Conservation (phyloP, 164 flowering plant species). For the Chimonanthus praecox region DNA sequence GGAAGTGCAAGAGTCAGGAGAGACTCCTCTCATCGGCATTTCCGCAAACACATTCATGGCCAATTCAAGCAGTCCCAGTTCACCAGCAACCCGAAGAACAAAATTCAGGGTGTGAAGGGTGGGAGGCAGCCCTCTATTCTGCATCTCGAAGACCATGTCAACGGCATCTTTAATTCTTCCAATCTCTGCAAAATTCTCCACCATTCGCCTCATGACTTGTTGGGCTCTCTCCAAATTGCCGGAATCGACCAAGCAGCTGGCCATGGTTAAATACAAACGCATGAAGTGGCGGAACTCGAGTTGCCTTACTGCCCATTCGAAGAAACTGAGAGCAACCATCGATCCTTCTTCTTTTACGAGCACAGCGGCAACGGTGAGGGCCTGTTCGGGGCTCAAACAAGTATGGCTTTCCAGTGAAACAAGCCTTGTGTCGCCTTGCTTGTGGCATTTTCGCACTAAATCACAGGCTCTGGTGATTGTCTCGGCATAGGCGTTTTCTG, state of each 20-base stretch:
- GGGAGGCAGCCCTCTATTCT: slow-evolving; percentile 50
- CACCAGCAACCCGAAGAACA: slow-evolving; percentile 29
- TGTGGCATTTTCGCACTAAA: slow-evolving; percentile 1
- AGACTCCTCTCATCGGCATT: slow-evolving; percentile 68
- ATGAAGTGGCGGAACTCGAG: slow-evolving; percentile 52
- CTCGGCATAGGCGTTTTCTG: neutral
- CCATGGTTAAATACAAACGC: slow-evolving; percentile 71
- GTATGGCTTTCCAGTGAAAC: slow-evolving; percentile 30
- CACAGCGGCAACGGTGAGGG: slow-evolving; percentile 60
- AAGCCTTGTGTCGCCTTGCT: slow-evolving; percentile 21
- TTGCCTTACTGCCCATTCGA: slow-evolving; percentile 62
- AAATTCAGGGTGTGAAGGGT: slow-evolving; percentile 44
- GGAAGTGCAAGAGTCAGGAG: slow-evolving; percentile 47
- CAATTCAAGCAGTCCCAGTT: slow-evolving; percentile 39
- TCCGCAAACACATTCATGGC: slow-evolving; percentile 77
- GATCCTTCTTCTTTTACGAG: slow-evolving; percentile 68
- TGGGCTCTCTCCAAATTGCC: slow-evolving; percentile 61
- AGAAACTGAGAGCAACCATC: slow-evolving; percentile 70
- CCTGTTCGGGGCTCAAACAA: slow-evolving; percentile 63
- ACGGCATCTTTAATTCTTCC: slow-evolving; percentile 69
- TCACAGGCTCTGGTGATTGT: neutral
- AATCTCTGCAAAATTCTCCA: slow-evolving; percentile 50
- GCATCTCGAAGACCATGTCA: slow-evolving; percentile 69
- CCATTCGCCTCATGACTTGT: slow-evolving; percentile 65
- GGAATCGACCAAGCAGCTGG: slow-evolving; percentile 44